Base-by-base conservation (phyloP, 345 rosid genomes). In the Cochlearia excelsa region DNA sequence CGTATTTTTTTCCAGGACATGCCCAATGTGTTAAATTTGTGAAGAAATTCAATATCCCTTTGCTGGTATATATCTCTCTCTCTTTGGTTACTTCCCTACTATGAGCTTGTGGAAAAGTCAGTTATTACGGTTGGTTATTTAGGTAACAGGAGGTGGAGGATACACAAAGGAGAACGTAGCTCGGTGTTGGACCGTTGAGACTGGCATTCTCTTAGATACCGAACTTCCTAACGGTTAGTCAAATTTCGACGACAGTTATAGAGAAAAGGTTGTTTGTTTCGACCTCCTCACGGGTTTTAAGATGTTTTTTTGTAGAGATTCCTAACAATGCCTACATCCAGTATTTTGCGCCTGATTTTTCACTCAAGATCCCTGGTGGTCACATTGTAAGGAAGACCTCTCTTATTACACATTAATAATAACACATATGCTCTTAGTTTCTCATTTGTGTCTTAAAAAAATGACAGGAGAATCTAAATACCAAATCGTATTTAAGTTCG, bases 141-240 rank as follows among this genome's bases (percentile, higher is more conserved):
- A 93, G 99, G 99, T 93, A 62, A 89, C 99, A 8, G 99, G 99
- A 64, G 97, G 99, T 65, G 99, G 97, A 50, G 97, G 99, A 62
- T 93, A 93, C 65, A 93, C 97, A 28, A 93, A 93, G 65, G 95
- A 89, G 80, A 93, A 93, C 72, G 99, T 93, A 38, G 99, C 99
- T 69, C 81, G 97, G 53, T 93, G 99, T 74, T 93, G 99, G 97
- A 81, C 96, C 3, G 83, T 93, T 64, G 99, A 93, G 74, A 93
- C 99, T 3, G 95, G 95, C 59, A 90, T 82, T 59, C 90, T 93
- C 46, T 70, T 93, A 59, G 99, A 90, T 63, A 77, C 96, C 10
- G 96, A 89, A 67, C 90, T 93, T 69, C 87, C 97, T 40, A 85
- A 89, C 68, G 92, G 97, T 89, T 79, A 41, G 74, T 57, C n/a